Evolutionary conservation across 345 rosid species (phyloP), one percentile per base, ranked within the genome.

Genomic region (Salix suchowensis): DNA sequence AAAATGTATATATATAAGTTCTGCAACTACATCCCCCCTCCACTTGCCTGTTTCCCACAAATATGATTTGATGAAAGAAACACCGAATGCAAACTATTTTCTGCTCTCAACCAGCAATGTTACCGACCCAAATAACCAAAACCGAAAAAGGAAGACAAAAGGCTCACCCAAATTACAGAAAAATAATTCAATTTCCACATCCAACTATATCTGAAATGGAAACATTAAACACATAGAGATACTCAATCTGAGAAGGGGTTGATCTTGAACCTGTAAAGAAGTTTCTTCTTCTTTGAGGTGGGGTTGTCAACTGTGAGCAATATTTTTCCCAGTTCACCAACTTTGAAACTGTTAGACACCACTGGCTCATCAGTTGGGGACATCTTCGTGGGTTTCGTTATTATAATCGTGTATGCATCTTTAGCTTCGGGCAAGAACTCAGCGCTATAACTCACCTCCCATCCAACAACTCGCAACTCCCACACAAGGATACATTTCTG

Each of bases 391-490:
- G 90, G 84, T 79, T 95, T 95, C 44, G 92, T 91, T 58, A 95
- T 85, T 74, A 93, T 87, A 21, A 95, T 81, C 9, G 94, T 87
- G 42, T 89, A 93, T 58, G 83, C 88, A 67, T 87, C 94, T 77
- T 86, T 87, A 40, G 85, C 82, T 68, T 89, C 85, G 0, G 98
- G 98, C 79, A 87, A 89, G 71, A 95, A 95, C 81, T 94, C 97
- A 2, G 97, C 92, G 48, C 90, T 87, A 71, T 86, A 91, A 78
- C 86, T 90, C 80, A 92, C 94, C 69, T 93, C 97, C 98, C 98
- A 94, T 28, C 95, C 98, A 34, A 91, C 92, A 11, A 93, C 98
- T 32, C 97, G 87, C 70, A 91, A 50, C 85, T 94, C 97, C 97
- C 97, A 94, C 66, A 87, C 87, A n/a, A 91, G 80, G 40, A 85